These are phyloP conservation scores for Haplosporangium sp. DNA, from an alignment of 371 early-diverging fungal genomes.

Conservation along the genomic window DNA sequence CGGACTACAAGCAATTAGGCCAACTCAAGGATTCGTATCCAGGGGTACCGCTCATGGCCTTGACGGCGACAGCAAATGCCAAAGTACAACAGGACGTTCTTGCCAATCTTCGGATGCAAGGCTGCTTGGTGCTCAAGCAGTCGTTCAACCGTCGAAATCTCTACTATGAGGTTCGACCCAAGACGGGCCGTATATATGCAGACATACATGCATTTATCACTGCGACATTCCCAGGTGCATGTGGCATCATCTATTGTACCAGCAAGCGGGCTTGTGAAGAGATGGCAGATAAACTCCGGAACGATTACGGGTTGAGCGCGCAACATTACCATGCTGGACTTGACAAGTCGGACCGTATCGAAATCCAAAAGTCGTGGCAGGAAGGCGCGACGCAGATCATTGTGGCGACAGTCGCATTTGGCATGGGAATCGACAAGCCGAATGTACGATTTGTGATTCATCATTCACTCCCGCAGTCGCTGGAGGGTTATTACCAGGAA, in stretches of 20 bases:
- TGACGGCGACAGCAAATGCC: constrained; percentile 98
- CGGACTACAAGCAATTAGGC: constrained; percentile 83
- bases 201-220: constrained; percentile 88
- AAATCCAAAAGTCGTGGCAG: constrained; percentile 93
- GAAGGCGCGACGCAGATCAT: constrained; percentile 85
- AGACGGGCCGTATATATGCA: constrained; percentile 64
- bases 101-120: constrained; percentile 73
- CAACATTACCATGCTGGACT: constrained; percentile 96
- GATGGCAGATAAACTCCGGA: constrained; percentile 77
- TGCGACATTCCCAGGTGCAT: constrained; percentile 72
- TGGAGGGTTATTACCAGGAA: constrained; percentile 99
- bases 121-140: constrained; percentile 79
- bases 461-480: constrained; percentile 91
- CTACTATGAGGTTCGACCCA: constrained; percentile 84
- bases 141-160: constrained; percentile 94
- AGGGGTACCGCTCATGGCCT: constrained; percentile 94
- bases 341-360: constrained; percentile 86
- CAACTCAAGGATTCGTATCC: constrained; percentile 73
- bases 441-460: constrained; percentile 99
- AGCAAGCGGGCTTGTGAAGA: constrained; percentile 92
- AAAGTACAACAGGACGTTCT: constrained; percentile 87
- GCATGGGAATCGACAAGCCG: constrained; percentile 99
- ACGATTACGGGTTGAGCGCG: constrained; percentile 63
- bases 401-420: constrained; percentile 99
- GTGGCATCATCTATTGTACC: constrained; percentile 98